phyloP scores from a whole-genome alignment of 176 grass and related monocot genomes.

The Poa pratensis region DNA sequence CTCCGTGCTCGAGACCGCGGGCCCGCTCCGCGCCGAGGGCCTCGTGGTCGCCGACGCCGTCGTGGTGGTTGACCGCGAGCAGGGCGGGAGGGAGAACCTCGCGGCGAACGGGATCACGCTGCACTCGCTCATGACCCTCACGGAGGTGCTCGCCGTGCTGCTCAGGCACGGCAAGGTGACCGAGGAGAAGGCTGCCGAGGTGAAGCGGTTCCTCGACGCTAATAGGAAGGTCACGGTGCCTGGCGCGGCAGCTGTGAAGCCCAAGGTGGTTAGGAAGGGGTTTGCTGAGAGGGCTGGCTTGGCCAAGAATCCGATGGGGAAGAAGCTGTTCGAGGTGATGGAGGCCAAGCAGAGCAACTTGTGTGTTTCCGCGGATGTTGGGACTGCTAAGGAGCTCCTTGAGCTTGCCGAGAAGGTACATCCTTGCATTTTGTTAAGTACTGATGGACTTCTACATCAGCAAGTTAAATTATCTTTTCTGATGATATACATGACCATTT shows the following conservation, averaged over 20 bases:
- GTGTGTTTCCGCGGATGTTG: conserved; percentile 87
- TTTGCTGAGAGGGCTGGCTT: conserved; percentile 62
- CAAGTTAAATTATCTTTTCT: no score
- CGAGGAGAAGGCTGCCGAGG: conserved; percentile 78
- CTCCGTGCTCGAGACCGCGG: conserved; percentile 83
- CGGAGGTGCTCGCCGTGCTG: conserved; percentile 79
- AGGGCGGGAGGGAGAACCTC: conserved; percentile 86
- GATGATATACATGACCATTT: no score
- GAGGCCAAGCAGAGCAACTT: conserved; percentile 86
- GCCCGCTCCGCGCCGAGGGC: conserved; percentile 65
- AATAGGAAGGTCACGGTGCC: conserved; percentile 82
- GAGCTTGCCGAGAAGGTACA: conserved; percentile 80
- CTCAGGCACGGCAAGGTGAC: conserved; percentile 59
- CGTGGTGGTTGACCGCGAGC: conserved; percentile 89
- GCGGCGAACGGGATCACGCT: conserved; percentile 66
- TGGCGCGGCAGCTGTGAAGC: background rate
- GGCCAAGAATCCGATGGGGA: conserved; percentile 75
- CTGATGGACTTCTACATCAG: no score
- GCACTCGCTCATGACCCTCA: conserved; percentile 73
- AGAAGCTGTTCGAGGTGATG: conserved; percentile 89
- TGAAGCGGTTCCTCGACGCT: conserved; percentile 73
- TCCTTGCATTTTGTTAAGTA: no score
- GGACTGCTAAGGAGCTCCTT: conserved; percentile 80
- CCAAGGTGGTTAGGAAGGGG: conserved; percentile 37
- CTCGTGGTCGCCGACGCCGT: conserved; percentile 64